phyloP scores from a whole-genome alignment of 148 eudicot species.

The Dysphania ambrosioides region DNA sequence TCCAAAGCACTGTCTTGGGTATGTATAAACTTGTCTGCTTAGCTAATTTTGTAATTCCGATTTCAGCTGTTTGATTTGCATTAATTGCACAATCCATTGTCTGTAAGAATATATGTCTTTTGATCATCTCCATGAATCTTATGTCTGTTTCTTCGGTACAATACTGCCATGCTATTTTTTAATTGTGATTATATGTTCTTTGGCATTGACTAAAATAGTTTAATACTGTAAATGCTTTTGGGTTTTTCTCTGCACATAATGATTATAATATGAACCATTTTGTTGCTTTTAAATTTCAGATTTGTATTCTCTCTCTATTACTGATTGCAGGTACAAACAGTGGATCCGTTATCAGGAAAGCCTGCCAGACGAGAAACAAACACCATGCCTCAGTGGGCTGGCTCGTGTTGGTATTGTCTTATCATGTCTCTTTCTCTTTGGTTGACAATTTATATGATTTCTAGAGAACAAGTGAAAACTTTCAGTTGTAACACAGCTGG shows the following conservation, averaged over 20 bases:
- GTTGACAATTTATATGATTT: neutral
- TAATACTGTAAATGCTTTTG: neutral
- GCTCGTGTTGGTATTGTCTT: conserved; percentile 85
- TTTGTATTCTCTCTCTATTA: conserved; percentile 6
- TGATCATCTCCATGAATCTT: neutral
- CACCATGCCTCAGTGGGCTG: conserved; percentile 99
- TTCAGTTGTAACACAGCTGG: neutral
- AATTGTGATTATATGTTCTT: neutral
- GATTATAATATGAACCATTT: neutral
- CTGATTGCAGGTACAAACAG: conserved; percentile 59
- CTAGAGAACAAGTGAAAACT: neutral
- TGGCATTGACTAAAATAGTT: conserved; percentile 6
- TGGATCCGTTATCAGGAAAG: conserved; percentile 65
- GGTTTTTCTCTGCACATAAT: neutral
- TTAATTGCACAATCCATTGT: neutral
- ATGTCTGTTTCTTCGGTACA: neutral
- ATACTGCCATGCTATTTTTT: neutral
- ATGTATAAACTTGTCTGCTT: conserved; percentile 26
- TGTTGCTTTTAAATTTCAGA: neutral
- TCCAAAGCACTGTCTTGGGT: conserved; percentile 92
- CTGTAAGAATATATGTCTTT: neutral
- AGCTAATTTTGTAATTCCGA: neutral
- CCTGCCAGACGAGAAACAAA: conserved; percentile 86
- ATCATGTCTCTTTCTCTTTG: neutral
- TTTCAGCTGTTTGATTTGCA: neutral